Evolutionary conservation across 768 basidiomycete species (phyloP), one percentile per base, ranked within the genome.

Genomic region (Collybiopsis luxurians): DNA sequence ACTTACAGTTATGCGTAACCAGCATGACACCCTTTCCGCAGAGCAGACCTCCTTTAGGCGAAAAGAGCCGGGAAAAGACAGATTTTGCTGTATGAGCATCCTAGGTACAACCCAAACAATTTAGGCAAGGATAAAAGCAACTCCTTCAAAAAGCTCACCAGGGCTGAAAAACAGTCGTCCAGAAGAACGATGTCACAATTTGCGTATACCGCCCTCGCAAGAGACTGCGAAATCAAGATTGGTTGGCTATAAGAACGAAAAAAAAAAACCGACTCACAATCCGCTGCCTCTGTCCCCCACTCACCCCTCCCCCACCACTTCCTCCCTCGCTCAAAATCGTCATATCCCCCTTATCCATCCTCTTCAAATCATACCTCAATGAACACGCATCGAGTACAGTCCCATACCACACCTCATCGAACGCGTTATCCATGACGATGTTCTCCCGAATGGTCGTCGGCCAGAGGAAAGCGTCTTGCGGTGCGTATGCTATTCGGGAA

Each of bases 1-100:
- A 47, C 54, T 27, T 26, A 55, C 54, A n/a, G 34, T 47, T 47
- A 21, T 55, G 54, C 13, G 54, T 55, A 27, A 55, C 54, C 1
- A 55, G 44, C 34, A 55, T 44, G 2, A 55, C 54, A 17, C n/a
- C 19, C 23, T 30, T 47, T 27, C 26, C 44, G 42, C 43, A n/a
- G 19, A 55, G 44, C 28, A 55, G 34, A 11, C 43, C 54, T 2
- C 27, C 26, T 23, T 44, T 11, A 26, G 17, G 12, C 13, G 54
- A 24, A 30, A 55, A 55, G 1, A 55, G 44, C 19, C 44, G 27
- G 26, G 54, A 55, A 43, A 55, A 55, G 12, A 55, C 44, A 17
- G 54, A 23, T 13, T 27, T 44, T 7, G 54, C 21, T 10, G 54
- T 55, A 55, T 55, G 54, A 23, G 54, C 21, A 30, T 55, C 54